Evolutionary conservation across 441 rosid species (phyloP), one percentile per base, ranked within the genome.

Genomic region (Mallotus repandus): DNA sequence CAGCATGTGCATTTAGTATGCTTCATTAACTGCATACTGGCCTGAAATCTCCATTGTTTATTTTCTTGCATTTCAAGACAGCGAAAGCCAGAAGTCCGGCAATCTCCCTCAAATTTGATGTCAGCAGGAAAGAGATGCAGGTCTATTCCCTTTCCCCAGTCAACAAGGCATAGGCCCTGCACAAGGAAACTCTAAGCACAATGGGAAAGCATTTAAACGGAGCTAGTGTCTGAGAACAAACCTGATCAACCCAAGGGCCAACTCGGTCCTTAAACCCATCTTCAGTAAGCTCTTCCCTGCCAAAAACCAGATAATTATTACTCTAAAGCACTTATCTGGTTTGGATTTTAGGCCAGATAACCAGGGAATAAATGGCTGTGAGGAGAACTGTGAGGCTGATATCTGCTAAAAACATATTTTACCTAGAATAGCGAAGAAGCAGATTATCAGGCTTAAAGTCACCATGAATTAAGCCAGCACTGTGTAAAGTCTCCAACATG

Each of bases 361-460:
- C 1, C 43, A 14, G 63, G 38, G 63, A 59, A 59, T 15, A 1
- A 15, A 59, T 59, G 63, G n/a, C 63, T 25, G 56, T 53, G 63
- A 29, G 29, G 54, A 64, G 52, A 64, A 46, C 2, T 18, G 10
- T 5, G 4, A 45, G 25, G 68, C 13, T 19, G 63, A 7, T 11
- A 16, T 25, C 32, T 29, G 32, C 32, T 2, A 29, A 29, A 55
- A 79, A 62, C 8, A 22, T 21, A 21, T 25, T 63, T 86, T 83
- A 94, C 98, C 87, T 85, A 70, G 98, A 74, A 83, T 90, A 87
- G 69, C 90, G 91, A 74, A 89, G 68, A 45, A 92, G 92, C 49
- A 95, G 84, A 81, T 95, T 92, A 77, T 95, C 98, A 67, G 98
- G 97, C 86, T 91, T 95, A 84, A 95, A 93, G 84, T 95, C 99